Evolutionary conservation across 371 early-diverging fungal genomes (phyloP).

Genomic region (Mucor racemosus): DNA sequence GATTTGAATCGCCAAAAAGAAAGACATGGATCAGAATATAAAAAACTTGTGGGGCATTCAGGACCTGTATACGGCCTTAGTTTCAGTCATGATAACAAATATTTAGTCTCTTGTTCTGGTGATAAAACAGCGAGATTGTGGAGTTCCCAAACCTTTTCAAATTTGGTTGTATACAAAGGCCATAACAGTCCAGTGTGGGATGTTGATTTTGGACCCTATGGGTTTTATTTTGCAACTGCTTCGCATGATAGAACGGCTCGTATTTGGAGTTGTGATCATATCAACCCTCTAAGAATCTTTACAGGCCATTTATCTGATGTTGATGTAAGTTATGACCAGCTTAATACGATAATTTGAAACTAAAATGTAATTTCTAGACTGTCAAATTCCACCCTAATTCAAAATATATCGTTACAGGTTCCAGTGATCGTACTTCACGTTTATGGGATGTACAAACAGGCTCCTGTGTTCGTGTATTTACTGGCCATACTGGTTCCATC

Average conservation of each 20-base stretch:
- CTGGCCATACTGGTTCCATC: constrained; percentile 90
- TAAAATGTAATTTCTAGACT: constrained; percentile 38
- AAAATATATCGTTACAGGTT: constrained; percentile 96
- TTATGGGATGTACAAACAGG: constrained; percentile 97
- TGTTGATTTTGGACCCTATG: constrained; percentile 87
- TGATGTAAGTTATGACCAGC: constrained; percentile 65
- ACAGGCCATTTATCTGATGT: constrained; percentile 98
- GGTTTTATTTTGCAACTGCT: constrained; percentile 97
- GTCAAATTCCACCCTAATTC: constrained; percentile 99
- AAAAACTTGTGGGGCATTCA: constrained; percentile 92
- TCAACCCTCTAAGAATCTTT: constrained; percentile 96
- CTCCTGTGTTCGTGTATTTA: constrained; percentile 91
- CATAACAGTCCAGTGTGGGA: constrained; percentile 99
- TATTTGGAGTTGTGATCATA: constrained; percentile 96
- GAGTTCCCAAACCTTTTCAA: constrained; percentile 91
- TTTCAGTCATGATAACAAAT: constrained; percentile 90
- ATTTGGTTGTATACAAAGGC: constrained; percentile 94
- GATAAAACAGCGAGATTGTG: constrained; percentile 98
- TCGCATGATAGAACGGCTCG: constrained; percentile 97
- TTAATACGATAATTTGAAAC: neutral
- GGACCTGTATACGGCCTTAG: constrained; percentile 95
- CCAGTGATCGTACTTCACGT: constrained; percentile 93
- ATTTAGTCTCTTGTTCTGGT: constrained; percentile 92
- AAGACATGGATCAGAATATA: constrained; percentile 59
- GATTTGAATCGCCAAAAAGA: constrained; percentile 63